Evolutionary conservation across 345 rosid species (phyloP).

Genomic region (Clausena lansium): DNA sequence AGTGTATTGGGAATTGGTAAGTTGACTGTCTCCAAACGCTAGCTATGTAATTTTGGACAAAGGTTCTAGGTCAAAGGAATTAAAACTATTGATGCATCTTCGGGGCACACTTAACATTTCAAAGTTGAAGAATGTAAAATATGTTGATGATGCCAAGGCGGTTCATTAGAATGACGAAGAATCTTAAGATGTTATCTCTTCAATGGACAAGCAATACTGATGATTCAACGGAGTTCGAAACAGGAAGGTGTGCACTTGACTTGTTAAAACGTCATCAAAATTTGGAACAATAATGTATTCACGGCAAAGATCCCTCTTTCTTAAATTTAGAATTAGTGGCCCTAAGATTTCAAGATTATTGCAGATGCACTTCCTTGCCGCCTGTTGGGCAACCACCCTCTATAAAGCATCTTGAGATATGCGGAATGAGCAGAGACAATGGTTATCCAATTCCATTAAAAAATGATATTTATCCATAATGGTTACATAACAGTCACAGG

Average conservation of each 20-base stretch:
- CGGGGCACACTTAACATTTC: background rate
- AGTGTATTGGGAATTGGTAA: background rate
- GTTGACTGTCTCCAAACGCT: background rate
- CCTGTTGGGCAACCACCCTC: no score
- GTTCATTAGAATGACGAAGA: no score
- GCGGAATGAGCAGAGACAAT: no score
- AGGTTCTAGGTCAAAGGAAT: background rate
- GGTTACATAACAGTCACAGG: no score
- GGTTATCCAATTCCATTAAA: no score
- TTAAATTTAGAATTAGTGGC: slow-evolving; percentile 3
- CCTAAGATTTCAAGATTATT: slow-evolving; percentile 2
- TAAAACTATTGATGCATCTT: background rate
- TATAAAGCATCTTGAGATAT: background rate
- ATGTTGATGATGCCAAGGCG: background rate
- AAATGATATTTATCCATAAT: no score
- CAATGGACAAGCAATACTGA: background rate
- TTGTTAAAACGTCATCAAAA: slow-evolving; percentile 12
- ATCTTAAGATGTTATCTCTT: no score
- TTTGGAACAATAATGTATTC: background rate
- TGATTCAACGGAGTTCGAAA: background rate
- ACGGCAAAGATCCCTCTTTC: slow-evolving; percentile 16
- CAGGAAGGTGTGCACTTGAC: background rate
- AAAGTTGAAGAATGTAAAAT: background rate
- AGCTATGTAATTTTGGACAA: background rate
- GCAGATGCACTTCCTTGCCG: background rate